These are phyloP conservation scores for Phallus indusiatus DNA, from an alignment of 768 basidiomycete genomes.

Conservation along the genomic window DNA sequence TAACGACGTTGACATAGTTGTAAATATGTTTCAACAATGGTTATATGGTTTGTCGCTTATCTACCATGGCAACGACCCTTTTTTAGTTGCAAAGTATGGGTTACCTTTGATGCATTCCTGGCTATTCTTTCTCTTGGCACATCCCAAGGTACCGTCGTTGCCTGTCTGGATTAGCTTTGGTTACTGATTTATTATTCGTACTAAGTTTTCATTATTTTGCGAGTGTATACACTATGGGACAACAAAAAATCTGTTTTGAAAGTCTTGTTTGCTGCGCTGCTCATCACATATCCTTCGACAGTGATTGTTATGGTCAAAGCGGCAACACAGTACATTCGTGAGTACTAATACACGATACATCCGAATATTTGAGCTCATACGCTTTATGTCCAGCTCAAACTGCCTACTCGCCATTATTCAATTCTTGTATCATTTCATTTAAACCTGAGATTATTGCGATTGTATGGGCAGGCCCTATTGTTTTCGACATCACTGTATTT, in stretches of 20 bases:
- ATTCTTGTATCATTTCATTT: neutral
- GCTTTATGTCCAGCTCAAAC: neutral
- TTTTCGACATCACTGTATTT: conserved; percentile 3
- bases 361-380: neutral
- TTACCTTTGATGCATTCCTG: neutral
- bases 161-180: neutral
- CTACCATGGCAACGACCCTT: neutral
- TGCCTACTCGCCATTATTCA: neutral
- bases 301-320: neutral
- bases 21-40: neutral
- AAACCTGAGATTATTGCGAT: neutral
- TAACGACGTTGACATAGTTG: neutral
- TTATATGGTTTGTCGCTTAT: neutral
- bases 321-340: neutral
- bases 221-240: conserved; percentile 2
- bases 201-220: conserved; percentile 2
- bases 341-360: neutral
- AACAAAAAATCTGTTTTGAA: neutral
- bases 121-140: neutral
- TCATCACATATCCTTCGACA: neutral
- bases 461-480: neutral
- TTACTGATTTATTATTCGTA: neutral
- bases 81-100: neutral
- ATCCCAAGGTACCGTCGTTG: neutral
- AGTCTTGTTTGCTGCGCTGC: neutral